Conservation (phyloP, 345 rosid genomes). For the Excoecaria cochinchinensis region DNA sequence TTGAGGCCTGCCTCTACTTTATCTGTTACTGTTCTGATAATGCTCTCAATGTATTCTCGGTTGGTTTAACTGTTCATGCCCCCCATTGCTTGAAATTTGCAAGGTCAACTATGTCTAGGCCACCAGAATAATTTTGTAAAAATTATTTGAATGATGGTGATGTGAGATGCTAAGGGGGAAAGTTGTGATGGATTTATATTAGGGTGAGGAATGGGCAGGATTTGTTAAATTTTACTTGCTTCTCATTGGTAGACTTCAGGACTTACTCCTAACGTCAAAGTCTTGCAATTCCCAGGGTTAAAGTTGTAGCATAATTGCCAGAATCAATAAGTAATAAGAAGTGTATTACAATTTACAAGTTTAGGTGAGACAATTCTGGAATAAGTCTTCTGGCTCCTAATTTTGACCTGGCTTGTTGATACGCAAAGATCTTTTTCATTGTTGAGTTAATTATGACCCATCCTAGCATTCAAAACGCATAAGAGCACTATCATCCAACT, state of each 20-base stretch:
- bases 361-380: background rate
- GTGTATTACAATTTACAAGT: background rate
- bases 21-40: background rate
- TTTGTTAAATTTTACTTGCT: background rate
- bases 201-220: background rate
- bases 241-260: background rate
- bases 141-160: background rate
- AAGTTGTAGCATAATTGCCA: background rate
- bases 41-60: background rate
- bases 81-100: background rate
- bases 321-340: background rate
- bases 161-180: background rate
- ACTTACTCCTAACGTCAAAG: background rate
- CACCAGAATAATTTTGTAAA: background rate
- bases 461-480: background rate
- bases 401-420: background rate
- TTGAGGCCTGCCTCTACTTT: constrained; percentile 1
- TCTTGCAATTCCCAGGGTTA: background rate
- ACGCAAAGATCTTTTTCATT: background rate
- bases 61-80: background rate
- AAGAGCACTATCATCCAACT: background rate
- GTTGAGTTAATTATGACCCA: background rate
- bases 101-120: constrained; percentile 2
- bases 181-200: background rate
- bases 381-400: background rate